phyloP scores from a whole-genome alignment of 306 rosid genomes.

The Styphnolobium japonicum region DNA sequence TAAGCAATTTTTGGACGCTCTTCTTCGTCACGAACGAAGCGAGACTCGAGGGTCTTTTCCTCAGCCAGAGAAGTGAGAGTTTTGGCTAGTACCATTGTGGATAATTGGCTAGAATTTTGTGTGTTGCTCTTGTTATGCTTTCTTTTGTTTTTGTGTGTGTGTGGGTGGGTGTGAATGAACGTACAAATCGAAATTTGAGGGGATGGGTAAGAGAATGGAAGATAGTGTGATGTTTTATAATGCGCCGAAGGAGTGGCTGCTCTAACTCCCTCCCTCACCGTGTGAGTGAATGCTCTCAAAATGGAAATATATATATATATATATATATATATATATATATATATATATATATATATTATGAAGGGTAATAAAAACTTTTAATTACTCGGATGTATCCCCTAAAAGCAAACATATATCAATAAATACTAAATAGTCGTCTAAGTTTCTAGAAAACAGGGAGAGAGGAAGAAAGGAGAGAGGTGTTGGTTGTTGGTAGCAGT shows the following conservation, averaged over 20 bases:
- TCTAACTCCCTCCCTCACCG: neutral
- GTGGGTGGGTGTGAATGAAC: neutral
- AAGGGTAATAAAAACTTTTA: neutral
- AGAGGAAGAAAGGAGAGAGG: neutral
- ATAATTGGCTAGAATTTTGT: no score
- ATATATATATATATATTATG: no score
- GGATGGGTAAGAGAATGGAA: neutral
- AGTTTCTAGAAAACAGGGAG: neutral
- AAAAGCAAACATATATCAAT: neutral
- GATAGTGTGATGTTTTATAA: neutral
- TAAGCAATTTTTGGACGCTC: constrained; percentile 78
- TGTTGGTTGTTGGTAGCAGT: neutral
- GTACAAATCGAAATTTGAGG: neutral
- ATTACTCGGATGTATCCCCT: neutral
- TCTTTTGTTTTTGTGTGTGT: neutral
- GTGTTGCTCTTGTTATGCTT: no score
- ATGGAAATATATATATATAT: no score
- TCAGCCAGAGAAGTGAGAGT: constrained; percentile 59
- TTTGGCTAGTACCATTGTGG: constrained; percentile 25
- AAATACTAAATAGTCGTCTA: neutral
- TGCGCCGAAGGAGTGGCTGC: neutral
- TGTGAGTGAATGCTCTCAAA: neutral
- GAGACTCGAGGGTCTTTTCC: constrained; percentile 40
- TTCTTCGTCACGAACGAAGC: constrained; percentile 70
- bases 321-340: no score